phyloP scores from a whole-genome alignment of 2,329 filamentous ascomycete genomes.

The Epichloe elymi region DNA sequence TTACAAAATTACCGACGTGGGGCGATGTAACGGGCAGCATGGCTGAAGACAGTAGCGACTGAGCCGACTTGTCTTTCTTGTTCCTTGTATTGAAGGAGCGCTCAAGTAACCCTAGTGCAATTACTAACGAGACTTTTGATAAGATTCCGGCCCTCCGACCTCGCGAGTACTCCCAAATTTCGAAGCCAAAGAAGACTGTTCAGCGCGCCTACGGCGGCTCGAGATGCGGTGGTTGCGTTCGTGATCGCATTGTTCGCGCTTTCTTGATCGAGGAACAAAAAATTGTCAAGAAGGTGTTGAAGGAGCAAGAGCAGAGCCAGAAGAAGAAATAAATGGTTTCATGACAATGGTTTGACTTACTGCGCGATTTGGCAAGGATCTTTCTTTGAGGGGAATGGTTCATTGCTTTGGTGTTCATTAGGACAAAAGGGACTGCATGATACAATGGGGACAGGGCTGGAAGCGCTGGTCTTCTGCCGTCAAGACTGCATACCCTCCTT shows the following conservation, averaged over 20 bases:
- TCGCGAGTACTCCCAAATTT: slow-evolving; percentile 94
- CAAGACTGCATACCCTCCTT: slow-evolving; percentile 29
- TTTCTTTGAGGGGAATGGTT: slow-evolving; percentile 24
- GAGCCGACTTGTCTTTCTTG: not conserved
- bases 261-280: slow-evolving; percentile 99
- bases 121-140: slow-evolving; percentile 7
- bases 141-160: slow-evolving; percentile 93
- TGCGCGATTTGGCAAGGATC: slow-evolving; percentile 23
- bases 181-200: slow-evolving; percentile 98
- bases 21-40: not conserved
- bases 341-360: slow-evolving; percentile 18
- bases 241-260: slow-evolving; percentile 92
- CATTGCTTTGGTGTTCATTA: slow-evolving; percentile 42
- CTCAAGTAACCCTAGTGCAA: not conserved
- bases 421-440: slow-evolving; percentile 38
- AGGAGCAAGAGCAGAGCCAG: slow-evolving; percentile 76
- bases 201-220: slow-evolving; percentile 97
- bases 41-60: not conserved
- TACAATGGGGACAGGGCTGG: slow-evolving; percentile 23
- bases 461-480: slow-evolving; percentile 32
- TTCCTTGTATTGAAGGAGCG: not conserved
- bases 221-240: slow-evolving; percentile 96
- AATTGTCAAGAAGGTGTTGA: slow-evolving; percentile 99
- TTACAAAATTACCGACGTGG: not conserved
- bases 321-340: slow-evolving; percentile 53